Evolutionary conservation across 208 protist genomes (phyloP), one percentile per base, ranked within the genome.

Genomic region (Tritrichomonas foetus): DNA sequence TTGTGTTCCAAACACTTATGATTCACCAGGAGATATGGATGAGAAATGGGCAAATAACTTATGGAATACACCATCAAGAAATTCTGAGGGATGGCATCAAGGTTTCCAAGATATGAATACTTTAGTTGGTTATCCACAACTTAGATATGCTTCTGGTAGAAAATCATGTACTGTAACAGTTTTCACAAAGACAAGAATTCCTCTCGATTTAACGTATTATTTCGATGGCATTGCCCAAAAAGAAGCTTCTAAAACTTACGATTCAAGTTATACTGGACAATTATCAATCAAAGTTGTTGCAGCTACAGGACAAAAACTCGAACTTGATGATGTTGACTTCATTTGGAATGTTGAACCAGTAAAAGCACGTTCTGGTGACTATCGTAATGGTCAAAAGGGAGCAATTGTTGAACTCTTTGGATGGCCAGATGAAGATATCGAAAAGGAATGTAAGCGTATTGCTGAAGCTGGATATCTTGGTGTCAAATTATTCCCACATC

Each of bases 361-460:
- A 3, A 72, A 49, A 72, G 30, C 3, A 72, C 49, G 55, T 30
- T 64, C 14, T 30, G 95, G 96, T 53, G 95, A 96, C 36, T 30
- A 13, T n/a, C 5, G 66, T 69, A 94, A 95, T 14, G 96, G 96
- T 30, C 96, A 97, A 84, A 97, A 97, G 53, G 96, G 96, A 33
- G 95, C 95, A 44, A 96, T 97, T 11, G 95, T 97, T 57, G 96
- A 97, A 53, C 1, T 97, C 0, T 97, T 97, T 93, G 96, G 95
- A 1, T 96, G 95, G 95, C 95, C 95, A 55, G 74, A 82, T 82
- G 74, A 82, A 8, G 82, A 93, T 33, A 93, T 93, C 66, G 82
- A 22, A 8, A 8, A 69, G 20, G 82, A 93, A 66, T 93, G 82
- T 36, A 93, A 66, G 13, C 5, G 3, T 5, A 66, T 93, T 47